Conservation (phyloP, 164 flowering plant species). For the Vitis rupestris region DNA sequence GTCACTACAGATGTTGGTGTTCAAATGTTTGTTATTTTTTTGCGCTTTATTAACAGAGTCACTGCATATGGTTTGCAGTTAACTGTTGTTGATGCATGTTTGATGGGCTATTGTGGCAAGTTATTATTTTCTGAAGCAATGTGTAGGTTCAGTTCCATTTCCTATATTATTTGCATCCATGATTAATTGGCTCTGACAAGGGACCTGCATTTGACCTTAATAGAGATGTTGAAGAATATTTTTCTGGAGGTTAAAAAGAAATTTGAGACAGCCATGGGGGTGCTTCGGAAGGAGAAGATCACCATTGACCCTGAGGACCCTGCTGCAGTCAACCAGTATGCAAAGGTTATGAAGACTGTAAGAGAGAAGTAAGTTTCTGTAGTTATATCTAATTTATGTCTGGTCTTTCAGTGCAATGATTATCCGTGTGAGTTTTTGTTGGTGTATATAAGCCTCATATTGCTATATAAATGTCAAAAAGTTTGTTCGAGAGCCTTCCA, state of each 20-base stretch:
- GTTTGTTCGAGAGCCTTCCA: too few relatives aligned
- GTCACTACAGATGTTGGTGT: too few relatives aligned
- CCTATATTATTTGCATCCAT: background rate
- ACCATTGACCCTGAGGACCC: constrained; percentile 91
- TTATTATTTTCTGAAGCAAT: background rate
- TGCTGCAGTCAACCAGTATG: constrained; percentile 84
- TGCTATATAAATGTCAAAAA: too few relatives aligned
- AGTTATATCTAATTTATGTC: background rate
- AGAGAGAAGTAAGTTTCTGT: constrained; percentile 69
- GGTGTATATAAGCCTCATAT: too few relatives aligned
- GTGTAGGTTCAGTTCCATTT: background rate
- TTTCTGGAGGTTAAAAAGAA: constrained; percentile 87
- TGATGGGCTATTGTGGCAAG: too few relatives aligned
- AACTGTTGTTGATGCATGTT: too few relatives aligned
- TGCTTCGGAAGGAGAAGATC: constrained; percentile 84
- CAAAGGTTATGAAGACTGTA: constrained; percentile 87
- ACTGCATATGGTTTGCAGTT: too few relatives aligned
- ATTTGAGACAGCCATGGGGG: constrained; percentile 80
- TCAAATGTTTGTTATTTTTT: too few relatives aligned
- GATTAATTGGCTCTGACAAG: constrained; percentile 15
- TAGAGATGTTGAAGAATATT: constrained; percentile 89
- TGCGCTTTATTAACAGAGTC: too few relatives aligned
- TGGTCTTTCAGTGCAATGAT: too few relatives aligned
- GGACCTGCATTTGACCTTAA: constrained; percentile 12
- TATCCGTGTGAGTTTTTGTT: too few relatives aligned